Evolutionary conservation across 2,329 filamentous ascomycete genomes (phyloP), one percentile per base, ranked within the genome.

Genomic region (Graphilbum fragrans): DNA sequence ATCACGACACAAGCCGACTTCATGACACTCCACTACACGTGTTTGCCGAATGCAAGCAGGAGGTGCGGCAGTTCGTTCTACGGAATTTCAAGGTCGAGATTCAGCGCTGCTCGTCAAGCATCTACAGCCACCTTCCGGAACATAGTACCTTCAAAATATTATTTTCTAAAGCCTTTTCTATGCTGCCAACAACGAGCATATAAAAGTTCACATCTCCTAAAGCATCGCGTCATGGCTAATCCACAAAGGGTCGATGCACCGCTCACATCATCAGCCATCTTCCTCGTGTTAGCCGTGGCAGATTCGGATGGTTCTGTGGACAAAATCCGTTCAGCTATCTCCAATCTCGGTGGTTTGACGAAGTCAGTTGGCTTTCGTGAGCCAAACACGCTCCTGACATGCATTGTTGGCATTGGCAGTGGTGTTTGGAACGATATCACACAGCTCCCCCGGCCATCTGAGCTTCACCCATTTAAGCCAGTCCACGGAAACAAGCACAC

Each of bases 351-450:
- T 25, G 62, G 59, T 40, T 59, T 75, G 9, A 53, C 62, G 34
- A 76, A 76, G 48, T 75, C 70, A 39, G 65, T 76, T 9, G 56
- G 66, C 4, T 65, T 73, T 39, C 69, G 71, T 33, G 65, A 73
- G 35, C 58, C 62, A 3, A 54, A 51, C 12, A 60, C 65, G 17
- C 55, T 55, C 6, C 68, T 75, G 44, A 56, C 66, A 31, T 74
- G 70, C 50, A 71, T 67, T 0, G 70, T 71, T 11, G 72, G 69
- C 36, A 71, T 76, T 37, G 72, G 73, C 35, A 69, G 64, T 49
- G 48, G 59, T 11, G 57, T 64, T 37, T 77, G 72, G 73, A 67
- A 72, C 44, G 38, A 45, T 0, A 44, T 77, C 2, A 69, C 52
- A 5, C 40, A 42, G 1, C 52, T 65, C 0, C 62, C 65, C 1